Conservation (phyloP, 2,329 filamentous ascomycete species). For the Nothophoma quercina region DNA sequence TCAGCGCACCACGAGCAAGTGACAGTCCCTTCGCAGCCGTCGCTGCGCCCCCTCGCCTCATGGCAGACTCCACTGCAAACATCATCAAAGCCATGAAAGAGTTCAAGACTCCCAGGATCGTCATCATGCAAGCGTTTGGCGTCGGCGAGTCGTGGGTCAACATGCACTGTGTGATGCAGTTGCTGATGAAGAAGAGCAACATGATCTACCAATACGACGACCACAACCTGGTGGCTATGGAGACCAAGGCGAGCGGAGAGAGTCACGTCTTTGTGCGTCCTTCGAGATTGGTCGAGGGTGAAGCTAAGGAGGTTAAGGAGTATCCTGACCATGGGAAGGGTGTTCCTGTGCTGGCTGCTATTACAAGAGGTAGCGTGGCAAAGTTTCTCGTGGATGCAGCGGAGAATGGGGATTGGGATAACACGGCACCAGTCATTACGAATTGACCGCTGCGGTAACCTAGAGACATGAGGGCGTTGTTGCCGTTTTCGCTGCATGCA, state of each 20-base stretch:
- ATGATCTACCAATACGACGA: conserved; percentile 59
- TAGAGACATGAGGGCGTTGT: neutral
- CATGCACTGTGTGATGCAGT: conserved; percentile 53
- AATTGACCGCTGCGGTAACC: conserved; percentile 34
- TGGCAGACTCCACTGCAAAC: conserved; percentile 55
- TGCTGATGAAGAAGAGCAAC: conserved; percentile 57
- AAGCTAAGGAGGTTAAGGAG: conserved; percentile 48
- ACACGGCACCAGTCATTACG: conserved; percentile 57
- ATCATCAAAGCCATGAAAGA: conserved; percentile 50
- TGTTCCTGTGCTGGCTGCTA: conserved; percentile 50
- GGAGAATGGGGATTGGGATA: conserved; percentile 53
- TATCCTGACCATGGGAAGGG: conserved; percentile 55
- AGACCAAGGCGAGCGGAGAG: conserved; percentile 49
- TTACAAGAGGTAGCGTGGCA: conserved; percentile 54
- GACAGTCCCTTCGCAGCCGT: conserved; percentile 59
- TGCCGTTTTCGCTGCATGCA: neutral
- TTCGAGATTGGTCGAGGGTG: conserved; percentile 53
- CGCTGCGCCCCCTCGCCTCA: conserved; percentile 55
- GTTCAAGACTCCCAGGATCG: conserved; percentile 51
- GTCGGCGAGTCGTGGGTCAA: conserved; percentile 56
- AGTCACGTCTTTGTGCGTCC: conserved; percentile 58
- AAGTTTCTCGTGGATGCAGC: conserved; percentile 56
- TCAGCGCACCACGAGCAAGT: conserved; percentile 56
- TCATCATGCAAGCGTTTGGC: conserved; percentile 62
- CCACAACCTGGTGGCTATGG: conserved; percentile 56